Evolutionary conservation across 495 filamentous ascomycete species (phyloP).

Genomic region (Lophium mytilinum): DNA sequence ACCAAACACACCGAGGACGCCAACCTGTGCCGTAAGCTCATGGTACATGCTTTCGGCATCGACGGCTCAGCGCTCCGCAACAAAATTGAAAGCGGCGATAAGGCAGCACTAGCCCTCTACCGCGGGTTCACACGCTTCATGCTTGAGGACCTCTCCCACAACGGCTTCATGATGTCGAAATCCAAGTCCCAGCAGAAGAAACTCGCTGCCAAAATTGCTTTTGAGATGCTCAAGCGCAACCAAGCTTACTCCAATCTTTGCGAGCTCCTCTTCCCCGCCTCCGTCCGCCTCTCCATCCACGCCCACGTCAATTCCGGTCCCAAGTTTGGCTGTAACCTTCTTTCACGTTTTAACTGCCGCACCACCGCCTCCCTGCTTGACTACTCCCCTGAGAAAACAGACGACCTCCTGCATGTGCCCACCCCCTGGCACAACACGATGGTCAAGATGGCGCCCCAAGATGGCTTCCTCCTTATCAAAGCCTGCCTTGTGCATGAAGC

Average conservation of each 20-base stretch:
- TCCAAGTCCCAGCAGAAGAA: constrained; percentile 9
- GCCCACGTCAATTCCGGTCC: constrained; percentile 38
- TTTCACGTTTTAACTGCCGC: constrained; percentile 23
- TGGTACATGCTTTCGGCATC: background rate
- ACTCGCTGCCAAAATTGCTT: background rate
- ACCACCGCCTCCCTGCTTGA: constrained; percentile 22
- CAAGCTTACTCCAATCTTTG: constrained; percentile 14
- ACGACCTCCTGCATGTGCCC: constrained; percentile 36
- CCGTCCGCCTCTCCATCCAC: constrained; percentile 14
- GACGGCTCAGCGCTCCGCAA: background rate
- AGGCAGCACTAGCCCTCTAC: constrained; percentile 4
- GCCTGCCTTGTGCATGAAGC: constrained; percentile 2
- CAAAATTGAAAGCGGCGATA: constrained; percentile 1
- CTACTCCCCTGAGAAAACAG: constrained; percentile 1
- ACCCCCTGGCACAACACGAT: constrained; percentile 41
- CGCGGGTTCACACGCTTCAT: constrained; percentile 14
- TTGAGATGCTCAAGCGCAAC: constrained; percentile 13
- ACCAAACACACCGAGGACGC: background rate
- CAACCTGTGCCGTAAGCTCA: background rate
- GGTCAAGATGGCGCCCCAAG: constrained; percentile 27
- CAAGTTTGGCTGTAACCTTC: constrained; percentile 38
- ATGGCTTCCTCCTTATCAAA: background rate
- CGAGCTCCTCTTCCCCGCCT: constrained; percentile 8
- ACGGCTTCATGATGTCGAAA: background rate
- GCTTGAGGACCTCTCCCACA: constrained; percentile 6